Percentiles rank a stretch among this genome's conserved stretches.
phyloP scores from a whole-genome alignment of 352 stramenopile species.

The Phytopythium oedochilum region DNA sequence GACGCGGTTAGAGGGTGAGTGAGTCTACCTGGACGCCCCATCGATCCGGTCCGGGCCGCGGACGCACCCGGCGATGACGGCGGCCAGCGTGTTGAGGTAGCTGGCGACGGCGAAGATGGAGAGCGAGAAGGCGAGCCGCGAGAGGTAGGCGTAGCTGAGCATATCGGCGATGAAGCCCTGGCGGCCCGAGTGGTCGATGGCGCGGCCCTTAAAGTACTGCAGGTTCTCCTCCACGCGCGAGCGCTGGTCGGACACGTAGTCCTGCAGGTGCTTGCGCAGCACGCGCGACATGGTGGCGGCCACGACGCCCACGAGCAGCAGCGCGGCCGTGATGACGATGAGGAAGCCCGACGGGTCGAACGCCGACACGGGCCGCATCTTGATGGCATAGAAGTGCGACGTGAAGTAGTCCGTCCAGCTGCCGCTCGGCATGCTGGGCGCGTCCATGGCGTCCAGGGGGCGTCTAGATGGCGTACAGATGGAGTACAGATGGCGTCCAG shows the following conservation, averaged over 20 bases:
- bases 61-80: slow-evolving; percentile 65
- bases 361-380: slow-evolving; percentile 74
- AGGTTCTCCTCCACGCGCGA: slow-evolving; percentile 67
- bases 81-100: slow-evolving; percentile 80
- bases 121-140: slow-evolving; percentile 73
- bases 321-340: slow-evolving; percentile 64
- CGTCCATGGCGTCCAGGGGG: slow-evolving; percentile 28
- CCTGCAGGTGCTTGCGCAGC: slow-evolving; percentile 69
- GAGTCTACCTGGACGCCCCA: too few species aligned
- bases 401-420: slow-evolving; percentile 70
- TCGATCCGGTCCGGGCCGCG: too few species aligned
- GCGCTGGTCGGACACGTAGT: slow-evolving; percentile 66
- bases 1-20: neutral
- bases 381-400: slow-evolving; percentile 82
- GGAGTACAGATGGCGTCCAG: too few species aligned
- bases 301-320: slow-evolving; percentile 65
- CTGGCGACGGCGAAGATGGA: slow-evolving; percentile 68
- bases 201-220: slow-evolving; percentile 62
- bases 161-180: slow-evolving; percentile 87
- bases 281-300: slow-evolving; percentile 37
- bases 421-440: neutral
- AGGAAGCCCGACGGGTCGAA: slow-evolving; percentile 86
- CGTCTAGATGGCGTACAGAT: neutral
- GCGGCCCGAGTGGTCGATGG: slow-evolving; percentile 67
- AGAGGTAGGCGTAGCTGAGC: slow-evolving; percentile 85